Percentiles rank a stretch among this genome's conserved stretches.
These are phyloP conservation scores for Mucor indicus DNA, from an alignment of 371 early-diverging fungal species.

Conservation along the genomic window DNA sequence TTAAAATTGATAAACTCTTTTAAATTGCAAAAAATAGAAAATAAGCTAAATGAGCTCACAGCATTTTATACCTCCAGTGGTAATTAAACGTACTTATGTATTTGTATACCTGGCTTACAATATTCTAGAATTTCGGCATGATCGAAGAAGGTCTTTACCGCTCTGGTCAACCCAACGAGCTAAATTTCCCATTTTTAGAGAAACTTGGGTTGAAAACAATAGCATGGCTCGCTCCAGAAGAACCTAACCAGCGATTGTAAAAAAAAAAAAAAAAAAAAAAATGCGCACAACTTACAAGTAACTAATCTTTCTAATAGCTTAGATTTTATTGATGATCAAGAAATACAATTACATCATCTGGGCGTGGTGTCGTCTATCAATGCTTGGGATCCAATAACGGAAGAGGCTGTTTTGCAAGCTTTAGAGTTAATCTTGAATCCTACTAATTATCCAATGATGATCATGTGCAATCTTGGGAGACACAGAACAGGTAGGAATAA, in stretches of 20 bases:
- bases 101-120: neutral
- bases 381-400: constrained; percentile 95
- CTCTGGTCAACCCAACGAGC: constrained; percentile 97
- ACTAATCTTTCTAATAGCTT: constrained; percentile 48
- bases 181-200: constrained; percentile 96
- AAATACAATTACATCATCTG: constrained; percentile 86
- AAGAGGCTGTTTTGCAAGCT: constrained; percentile 91
- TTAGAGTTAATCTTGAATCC: constrained; percentile 86
- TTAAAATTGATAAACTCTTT: no score
- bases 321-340: constrained; percentile 96
- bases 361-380: constrained; percentile 75
- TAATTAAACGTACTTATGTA: neutral
- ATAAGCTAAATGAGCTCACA: constrained; percentile 60
- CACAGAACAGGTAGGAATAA: constrained; percentile 82
- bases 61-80: constrained; percentile 81
- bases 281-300: neutral
- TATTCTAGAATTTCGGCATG: constrained; percentile 87
- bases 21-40: no score
- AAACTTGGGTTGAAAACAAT: constrained; percentile 90
- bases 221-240: constrained; percentile 93
- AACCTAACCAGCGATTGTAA: constrained; percentile 91
- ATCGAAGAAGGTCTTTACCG: constrained; percentile 95
- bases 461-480: constrained; percentile 96
- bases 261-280: no score
- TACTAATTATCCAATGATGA: constrained; percentile 90